phyloP scores from a whole-genome alignment of 495 filamentous ascomycete genomes.

The Xylaria nigripes region DNA sequence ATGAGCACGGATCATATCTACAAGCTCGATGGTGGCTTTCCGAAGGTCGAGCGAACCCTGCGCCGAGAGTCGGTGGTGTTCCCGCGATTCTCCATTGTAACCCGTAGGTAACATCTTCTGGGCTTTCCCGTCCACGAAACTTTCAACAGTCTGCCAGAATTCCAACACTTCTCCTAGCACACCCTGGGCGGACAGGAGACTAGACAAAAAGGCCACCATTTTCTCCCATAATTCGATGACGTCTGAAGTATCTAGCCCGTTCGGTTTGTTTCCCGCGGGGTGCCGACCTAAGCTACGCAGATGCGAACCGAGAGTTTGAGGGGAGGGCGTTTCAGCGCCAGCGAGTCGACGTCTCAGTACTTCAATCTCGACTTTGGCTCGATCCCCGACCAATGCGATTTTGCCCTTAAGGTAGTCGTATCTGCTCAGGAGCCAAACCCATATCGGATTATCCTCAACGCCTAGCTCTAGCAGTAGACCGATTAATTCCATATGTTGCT shows the following conservation, averaged over 20 bases:
- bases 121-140: conserved; percentile 79
- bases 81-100: conserved; percentile 72
- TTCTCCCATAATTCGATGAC: conserved; percentile 87
- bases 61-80: conserved; percentile 73
- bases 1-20: conserved; percentile 71
- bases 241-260: conserved; percentile 60
- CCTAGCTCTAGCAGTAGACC: conserved; percentile 80
- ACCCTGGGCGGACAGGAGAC: conserved; percentile 64
- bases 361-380: conserved; percentile 84
- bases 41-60: conserved; percentile 64
- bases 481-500: conserved; percentile 86
- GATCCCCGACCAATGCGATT: conserved; percentile 68
- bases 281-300: conserved; percentile 62
- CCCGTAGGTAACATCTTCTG: conserved; percentile 75
- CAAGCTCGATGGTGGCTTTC: conserved; percentile 68
- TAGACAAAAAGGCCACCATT: conserved; percentile 60
- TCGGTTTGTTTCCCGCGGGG: conserved; percentile 44
- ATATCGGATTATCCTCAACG: conserved; percentile 91
- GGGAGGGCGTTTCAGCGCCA: conserved; percentile 58
- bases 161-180: conserved; percentile 82
- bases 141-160: conserved; percentile 87
- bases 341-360: conserved; percentile 74
- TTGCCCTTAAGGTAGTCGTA: conserved; percentile 82
- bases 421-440: conserved; percentile 84
- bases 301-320: conserved; percentile 60